These are phyloP conservation scores for Xylariaceae sp. DNA, from an alignment of 2,329 filamentous ascomycete genomes.

Conservation along the genomic window DNA sequence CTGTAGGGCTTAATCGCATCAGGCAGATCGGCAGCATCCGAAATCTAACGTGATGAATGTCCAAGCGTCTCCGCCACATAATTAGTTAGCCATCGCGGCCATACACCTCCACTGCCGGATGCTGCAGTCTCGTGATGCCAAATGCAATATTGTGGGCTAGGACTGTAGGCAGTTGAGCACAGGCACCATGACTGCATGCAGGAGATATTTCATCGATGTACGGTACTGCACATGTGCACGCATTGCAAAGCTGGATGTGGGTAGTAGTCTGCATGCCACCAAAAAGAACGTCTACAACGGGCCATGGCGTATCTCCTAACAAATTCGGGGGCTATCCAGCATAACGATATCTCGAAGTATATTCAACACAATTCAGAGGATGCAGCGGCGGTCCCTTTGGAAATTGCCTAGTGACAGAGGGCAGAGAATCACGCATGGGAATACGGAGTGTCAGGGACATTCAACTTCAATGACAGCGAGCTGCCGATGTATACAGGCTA, in stretches of 20 bases:
- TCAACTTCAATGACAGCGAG: no score
- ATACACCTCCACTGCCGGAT: slow-evolving; percentile 2
- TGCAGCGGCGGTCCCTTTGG: no score
- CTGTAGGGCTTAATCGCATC: not conserved
- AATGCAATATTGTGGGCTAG: no score
- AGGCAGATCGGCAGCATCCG: slow-evolving; percentile 10
- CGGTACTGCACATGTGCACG: slow-evolving; percentile 15
- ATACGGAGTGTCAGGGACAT: no score
- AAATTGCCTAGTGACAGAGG: no score
- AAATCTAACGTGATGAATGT: slow-evolving; percentile 1
- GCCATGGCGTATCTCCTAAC: not conserved
- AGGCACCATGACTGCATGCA: slow-evolving; percentile 15
- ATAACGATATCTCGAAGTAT: not conserved
- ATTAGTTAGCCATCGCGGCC: not conserved
- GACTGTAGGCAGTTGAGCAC: not conserved
- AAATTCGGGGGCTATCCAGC: slow-evolving; percentile 12
- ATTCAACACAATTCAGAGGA: no score
- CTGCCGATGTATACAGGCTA: no score
- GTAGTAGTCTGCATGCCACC: slow-evolving; percentile 7
- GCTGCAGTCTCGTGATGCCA: not conserved
- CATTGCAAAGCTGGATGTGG: slow-evolving; percentile 21
- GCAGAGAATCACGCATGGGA: no score
- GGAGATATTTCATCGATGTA: slow-evolving; percentile 17
- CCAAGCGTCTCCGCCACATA: not conserved
- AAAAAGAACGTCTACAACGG: slow-evolving; percentile 8